These are phyloP conservation scores for Brassica rapa DNA, from an alignment of 345 rosid genomes.

Conservation along the genomic window DNA sequence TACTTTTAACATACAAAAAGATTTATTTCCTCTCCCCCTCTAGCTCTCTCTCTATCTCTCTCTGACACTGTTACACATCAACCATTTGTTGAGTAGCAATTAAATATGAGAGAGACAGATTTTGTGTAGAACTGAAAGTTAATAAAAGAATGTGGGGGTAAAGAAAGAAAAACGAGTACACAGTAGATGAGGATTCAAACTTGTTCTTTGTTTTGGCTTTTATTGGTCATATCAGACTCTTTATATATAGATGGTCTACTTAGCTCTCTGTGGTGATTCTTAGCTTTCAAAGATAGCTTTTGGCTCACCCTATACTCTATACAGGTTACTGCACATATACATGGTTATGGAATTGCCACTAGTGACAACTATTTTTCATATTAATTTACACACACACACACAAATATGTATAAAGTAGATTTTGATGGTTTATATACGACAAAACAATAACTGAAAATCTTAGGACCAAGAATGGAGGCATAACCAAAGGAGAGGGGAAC, in stretches of 20 bases:
- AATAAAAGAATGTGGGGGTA: background rate
- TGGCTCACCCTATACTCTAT: slow-evolving; percentile 1
- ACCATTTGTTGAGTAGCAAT: background rate
- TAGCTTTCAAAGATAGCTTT: background rate
- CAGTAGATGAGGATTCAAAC: background rate
- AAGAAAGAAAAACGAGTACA: background rate
- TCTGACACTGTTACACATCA: slow-evolving; percentile 14
- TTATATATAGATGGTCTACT: background rate
- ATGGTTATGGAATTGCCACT: background rate
- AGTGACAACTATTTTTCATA: background rate
- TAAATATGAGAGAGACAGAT: background rate
- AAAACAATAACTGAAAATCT: slow-evolving; percentile 38
- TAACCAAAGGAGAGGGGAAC: slow-evolving; percentile 23
- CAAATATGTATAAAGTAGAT: background rate
- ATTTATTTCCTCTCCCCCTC: slow-evolving; percentile 14
- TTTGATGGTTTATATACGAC: slow-evolving; percentile 26
- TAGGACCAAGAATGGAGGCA: slow-evolving; percentile 44
- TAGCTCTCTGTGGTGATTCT: background rate
- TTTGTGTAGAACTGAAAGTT: background rate
- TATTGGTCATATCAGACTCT: background rate
- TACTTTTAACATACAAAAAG: slow-evolving; percentile 41
- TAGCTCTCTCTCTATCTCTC: slow-evolving; percentile 9
- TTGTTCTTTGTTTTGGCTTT: background rate
- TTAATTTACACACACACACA: background rate
- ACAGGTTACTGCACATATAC: background rate